These are phyloP conservation scores for Allium sativum DNA, from an alignment of 106 monocot species.

Conservation along the genomic window DNA sequence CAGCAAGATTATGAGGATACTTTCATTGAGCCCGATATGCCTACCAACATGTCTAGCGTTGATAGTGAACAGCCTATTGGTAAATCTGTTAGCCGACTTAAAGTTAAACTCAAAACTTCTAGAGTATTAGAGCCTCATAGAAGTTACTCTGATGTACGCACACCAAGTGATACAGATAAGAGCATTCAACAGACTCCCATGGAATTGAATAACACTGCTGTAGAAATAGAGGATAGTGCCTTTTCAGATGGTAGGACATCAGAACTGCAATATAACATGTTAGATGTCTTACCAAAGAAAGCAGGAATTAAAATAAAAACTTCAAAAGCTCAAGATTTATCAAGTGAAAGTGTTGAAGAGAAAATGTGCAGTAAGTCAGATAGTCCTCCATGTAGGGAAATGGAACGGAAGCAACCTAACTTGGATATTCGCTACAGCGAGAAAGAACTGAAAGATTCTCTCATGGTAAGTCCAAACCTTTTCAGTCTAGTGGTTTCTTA, in stretches of 20 bases:
- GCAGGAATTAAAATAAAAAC: constrained; percentile 80
- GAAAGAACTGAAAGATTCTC: constrained; percentile 54
- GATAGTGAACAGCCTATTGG: constrained; percentile 16
- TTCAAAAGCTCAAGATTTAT: constrained; percentile 26
- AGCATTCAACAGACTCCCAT: constrained; percentile 18
- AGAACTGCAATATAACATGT: constrained; percentile 18
- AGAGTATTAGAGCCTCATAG: constrained; percentile 23
- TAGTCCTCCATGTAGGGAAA: constrained; percentile 14
- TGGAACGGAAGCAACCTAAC: constrained; percentile 17
- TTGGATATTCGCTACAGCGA: constrained; percentile 33
- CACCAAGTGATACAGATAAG: constrained; percentile 36
- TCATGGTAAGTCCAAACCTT: constrained; percentile 33
- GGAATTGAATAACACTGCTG: constrained; percentile 14
- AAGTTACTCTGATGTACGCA: constrained; percentile 32
- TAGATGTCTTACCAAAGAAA: constrained; percentile 45
- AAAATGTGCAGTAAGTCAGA: constrained; percentile 19
- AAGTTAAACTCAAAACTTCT: constrained; percentile 74
- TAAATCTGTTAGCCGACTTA: constrained; percentile 38
- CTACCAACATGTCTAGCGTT: constrained; percentile 7
- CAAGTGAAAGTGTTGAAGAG: constrained; percentile 15
- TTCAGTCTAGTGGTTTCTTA: neutral
- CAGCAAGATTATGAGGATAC: constrained; percentile 26
- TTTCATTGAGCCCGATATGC: constrained; percentile 17
- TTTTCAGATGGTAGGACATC: constrained; percentile 56
- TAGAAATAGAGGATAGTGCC: constrained; percentile 38